Evolutionary conservation across 1,284 basidiomycete species (phyloP).

Genomic region (Puccinia triticina): DNA sequence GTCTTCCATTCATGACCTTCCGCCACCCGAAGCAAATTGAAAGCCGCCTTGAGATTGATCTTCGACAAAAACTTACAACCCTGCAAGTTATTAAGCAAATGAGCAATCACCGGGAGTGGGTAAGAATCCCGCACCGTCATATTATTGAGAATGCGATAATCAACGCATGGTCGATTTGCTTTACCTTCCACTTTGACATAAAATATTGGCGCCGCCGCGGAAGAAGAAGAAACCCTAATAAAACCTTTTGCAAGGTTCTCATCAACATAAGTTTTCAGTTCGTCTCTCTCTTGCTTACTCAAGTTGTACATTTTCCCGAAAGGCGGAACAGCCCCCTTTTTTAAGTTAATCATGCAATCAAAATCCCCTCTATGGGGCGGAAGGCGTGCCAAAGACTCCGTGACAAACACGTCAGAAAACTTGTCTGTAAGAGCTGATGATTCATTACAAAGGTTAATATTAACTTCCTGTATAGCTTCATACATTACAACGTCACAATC

Average conservation of each 20-base stretch:
- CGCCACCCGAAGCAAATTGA: too few species aligned
- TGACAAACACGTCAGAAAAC: not conserved
- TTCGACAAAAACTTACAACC: slow-evolving; percentile 11
- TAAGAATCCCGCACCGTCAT: slow-evolving; percentile 30
- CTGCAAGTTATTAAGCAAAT: not conserved
- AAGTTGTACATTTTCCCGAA: slow-evolving; percentile 20
- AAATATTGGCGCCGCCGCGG: too few species aligned
- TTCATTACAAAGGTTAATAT: not conserved
- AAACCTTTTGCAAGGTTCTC: too few species aligned
- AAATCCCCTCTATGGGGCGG: not conserved
- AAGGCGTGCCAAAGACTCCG: not conserved
- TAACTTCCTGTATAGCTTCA: not conserved
- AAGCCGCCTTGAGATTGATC: slow-evolving; percentile 20
- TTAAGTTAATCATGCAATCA: not conserved
- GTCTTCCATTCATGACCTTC: too few species aligned
- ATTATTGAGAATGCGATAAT: slow-evolving; percentile 23
- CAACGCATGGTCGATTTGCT: slow-evolving; percentile 24
- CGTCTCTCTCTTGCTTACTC: too few species aligned
- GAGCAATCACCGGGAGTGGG: slow-evolving; percentile 16
- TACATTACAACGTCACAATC: not conserved
- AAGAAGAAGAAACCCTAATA: too few species aligned
- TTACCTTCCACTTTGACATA: too few species aligned
- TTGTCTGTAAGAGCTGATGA: not conserved
- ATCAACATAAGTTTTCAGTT: too few species aligned
- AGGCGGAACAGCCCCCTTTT: not conserved